Base-by-base conservation (phyloP, 2,329 filamentous ascomycete genomes). In the Xylariomycetidae sp. region DNA sequence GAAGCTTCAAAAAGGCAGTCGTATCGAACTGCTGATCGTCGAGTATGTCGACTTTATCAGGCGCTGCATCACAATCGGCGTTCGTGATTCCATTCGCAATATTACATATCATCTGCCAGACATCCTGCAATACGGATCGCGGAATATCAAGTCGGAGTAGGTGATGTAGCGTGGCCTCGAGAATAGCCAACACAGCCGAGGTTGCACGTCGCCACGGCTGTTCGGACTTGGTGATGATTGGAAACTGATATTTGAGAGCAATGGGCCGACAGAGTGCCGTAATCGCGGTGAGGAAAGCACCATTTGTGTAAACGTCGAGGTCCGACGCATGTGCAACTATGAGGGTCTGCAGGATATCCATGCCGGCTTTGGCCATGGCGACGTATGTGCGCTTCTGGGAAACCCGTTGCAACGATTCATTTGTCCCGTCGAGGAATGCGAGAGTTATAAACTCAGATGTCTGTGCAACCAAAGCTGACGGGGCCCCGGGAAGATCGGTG, bases 21-120 rank as follows among this genome's bases (percentile, higher is more conserved):
- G 94, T 83, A 54, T 98, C 92, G 49, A 93, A 93, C 2, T 67
- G 59, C 59, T 96, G 81, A 50, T 98, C 90, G 7, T 68, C 66
- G 3, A 64, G 57, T 22, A 89, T 68, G 39, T 69, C 58, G 2
- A 69, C 55, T 2, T 56, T 59, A 6, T 64, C 54, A 10, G 65
- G 52, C 20, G 69, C 67, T 32, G 58, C 56, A 34, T 64, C 60
- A 32, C 74, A 76, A 31, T 80, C 73, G 3, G 83, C 83, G 15
- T 70, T 71, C 20, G 85, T 69, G 39, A 90, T 79, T n/a, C 80
- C 81, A 38, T 79, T 75, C 6, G 72, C 70, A 29, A 87, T 75
- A 8, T 65, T 66, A 10, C 83, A 72, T 31, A 88, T 73, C 6
- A 69, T 71, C 13, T 71, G 60, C 87, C 87, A 95, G n/a, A 89